phyloP scores from a whole-genome alignment of 2,329 filamentous ascomycete species.

The Elsinoe necatrix region DNA sequence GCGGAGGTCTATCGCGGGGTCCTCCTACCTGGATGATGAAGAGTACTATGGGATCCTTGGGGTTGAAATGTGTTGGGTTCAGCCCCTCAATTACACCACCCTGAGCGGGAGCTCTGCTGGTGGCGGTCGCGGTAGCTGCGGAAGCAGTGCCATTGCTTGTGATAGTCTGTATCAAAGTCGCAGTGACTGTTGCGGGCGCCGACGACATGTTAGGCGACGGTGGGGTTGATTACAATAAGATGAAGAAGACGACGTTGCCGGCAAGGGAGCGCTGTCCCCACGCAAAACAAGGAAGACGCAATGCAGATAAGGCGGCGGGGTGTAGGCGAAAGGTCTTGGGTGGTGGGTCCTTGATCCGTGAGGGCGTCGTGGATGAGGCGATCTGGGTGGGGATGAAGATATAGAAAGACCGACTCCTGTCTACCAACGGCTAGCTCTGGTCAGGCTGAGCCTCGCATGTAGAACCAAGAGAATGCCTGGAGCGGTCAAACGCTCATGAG shows the following conservation, averaged over 20 bases:
- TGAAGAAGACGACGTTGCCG: neutral
- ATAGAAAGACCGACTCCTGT: neutral
- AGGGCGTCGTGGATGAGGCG: neutral
- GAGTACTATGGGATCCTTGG: conserved; percentile 62
- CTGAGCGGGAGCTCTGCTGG: conserved; percentile 42
- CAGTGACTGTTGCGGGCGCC: conserved; percentile 20
- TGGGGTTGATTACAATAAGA: neutral
- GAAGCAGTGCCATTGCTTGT: conserved; percentile 23
- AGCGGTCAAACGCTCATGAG: conserved; percentile 9
- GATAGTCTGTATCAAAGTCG: conserved; percentile 20
- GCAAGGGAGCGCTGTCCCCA: neutral
- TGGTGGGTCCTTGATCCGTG: neutral
- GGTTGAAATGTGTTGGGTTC: conserved; percentile 59
- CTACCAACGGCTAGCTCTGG: neutral
- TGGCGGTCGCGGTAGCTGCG: conserved; percentile 21
- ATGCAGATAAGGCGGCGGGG: neutral
- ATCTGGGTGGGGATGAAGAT: conserved; percentile 5
- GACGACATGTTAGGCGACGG: neutral
- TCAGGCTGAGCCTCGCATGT: conserved; percentile 7
- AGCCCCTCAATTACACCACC: conserved; percentile 63
- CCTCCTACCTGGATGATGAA: conserved; percentile 65
- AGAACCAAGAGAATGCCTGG: neutral
- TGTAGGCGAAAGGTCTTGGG: neutral
- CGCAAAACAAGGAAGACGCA: neutral
- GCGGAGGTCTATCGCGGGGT: neutral